These are phyloP conservation scores for Diatrype stigma DNA, from an alignment of 2,329 filamentous ascomycete genomes.

Conservation along the genomic window DNA sequence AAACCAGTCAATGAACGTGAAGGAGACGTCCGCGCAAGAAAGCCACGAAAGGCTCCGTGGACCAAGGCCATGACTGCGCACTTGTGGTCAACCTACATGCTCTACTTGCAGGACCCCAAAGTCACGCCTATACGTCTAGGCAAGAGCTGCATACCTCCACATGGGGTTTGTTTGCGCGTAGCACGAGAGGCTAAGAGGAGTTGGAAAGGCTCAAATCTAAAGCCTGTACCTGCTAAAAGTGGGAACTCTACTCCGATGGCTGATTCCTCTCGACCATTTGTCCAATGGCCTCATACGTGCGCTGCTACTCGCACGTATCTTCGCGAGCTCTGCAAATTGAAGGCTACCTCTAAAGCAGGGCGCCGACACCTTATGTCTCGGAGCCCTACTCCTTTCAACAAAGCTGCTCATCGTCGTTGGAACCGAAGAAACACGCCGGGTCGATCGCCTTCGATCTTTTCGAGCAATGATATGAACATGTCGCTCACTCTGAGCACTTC, in stretches of 20 bases:
- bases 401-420: constrained; percentile 44
- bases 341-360: constrained; percentile 40
- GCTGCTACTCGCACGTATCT: constrained; percentile 59
- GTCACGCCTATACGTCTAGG: constrained; percentile 63
- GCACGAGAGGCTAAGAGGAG: constrained; percentile 62
- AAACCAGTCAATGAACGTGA: constrained; percentile 9
- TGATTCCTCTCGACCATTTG: constrained; percentile 42
- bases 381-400: constrained; percentile 54
- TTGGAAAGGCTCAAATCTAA: constrained; percentile 55
- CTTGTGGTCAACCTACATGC: constrained; percentile 60
- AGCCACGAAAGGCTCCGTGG: constrained; percentile 53
- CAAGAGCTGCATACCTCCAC: constrained; percentile 60
- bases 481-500: constrained; percentile 61
- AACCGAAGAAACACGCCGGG: constrained; percentile 45
- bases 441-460: constrained; percentile 48
- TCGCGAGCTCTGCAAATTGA: constrained; percentile 57
- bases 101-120: constrained; percentile 63
- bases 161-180: constrained; percentile 61
- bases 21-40: constrained; percentile 14
- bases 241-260: constrained; percentile 54
- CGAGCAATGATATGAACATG: constrained; percentile 57
- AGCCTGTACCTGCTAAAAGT: constrained; percentile 36
- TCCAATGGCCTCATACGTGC: constrained; percentile 61
- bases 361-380: constrained; percentile 46
- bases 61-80: constrained; percentile 62